A percentile compares a stretch with the other conserved stretches of the same genome.
Evolutionary conservation across 306 rosid genomes (phyloP).

Genomic region (Notholithocarpus densiflorus): DNA sequence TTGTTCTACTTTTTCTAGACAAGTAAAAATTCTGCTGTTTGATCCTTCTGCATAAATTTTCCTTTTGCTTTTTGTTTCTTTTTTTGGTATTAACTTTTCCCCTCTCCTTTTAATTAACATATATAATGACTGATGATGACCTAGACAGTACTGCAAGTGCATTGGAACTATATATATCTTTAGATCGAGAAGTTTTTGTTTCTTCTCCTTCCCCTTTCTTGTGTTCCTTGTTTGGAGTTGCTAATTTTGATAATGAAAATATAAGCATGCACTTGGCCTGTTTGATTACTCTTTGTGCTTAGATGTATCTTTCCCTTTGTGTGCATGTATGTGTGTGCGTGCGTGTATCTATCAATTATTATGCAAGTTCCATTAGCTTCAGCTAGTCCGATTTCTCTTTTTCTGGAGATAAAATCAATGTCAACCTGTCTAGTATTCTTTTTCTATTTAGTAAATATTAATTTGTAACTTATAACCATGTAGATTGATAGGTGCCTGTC

Average conservation of each 20-base stretch:
- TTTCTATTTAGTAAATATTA: background rate
- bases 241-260: background rate
- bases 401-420: background rate
- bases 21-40: background rate
- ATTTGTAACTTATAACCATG: background rate
- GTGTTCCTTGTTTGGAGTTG: background rate
- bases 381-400: background rate
- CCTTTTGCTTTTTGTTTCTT: background rate
- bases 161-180: background rate
- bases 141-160: background rate
- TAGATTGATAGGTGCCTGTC: background rate
- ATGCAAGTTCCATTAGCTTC: background rate
- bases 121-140: background rate
- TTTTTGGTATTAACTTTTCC: background rate
- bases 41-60: background rate
- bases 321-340: no score
- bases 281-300: background rate
- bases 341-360: no score
- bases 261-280: background rate
- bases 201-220: background rate
- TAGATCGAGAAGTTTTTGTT: background rate
- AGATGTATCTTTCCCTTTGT: background rate
- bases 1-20: background rate
- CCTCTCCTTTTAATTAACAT: background rate
- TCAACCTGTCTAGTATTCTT: background rate